Evolutionary conservation across 2,329 filamentous ascomycete species (phyloP), one percentile per base, ranked within the genome.

Genomic region (Pseudopyrenochaeta lycopersici): DNA sequence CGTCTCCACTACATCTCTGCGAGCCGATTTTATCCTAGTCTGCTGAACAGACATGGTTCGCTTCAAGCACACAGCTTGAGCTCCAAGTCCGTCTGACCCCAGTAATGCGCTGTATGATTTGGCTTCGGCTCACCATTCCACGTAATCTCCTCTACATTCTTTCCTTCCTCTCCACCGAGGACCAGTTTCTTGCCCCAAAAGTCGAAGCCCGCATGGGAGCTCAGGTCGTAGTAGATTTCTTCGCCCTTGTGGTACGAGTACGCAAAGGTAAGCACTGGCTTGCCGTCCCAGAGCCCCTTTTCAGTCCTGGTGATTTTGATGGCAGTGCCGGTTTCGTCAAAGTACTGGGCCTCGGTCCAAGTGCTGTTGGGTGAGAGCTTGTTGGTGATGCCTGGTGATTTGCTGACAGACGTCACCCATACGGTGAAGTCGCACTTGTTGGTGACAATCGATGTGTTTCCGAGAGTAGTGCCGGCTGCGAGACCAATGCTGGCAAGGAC

Each of bases 361-460:
- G 10, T 42, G 30, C 14, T 33, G 27, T 41, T 41, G 0, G 62
- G 32, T 9, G 35, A 10, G 4, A 70, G 32, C 5, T 46, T 39
- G 30, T 32, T 44, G n/a, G 47, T 56, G 35, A 46, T 29, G 32
- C 46, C 35, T 33, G 31, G 29, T 3, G 33, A 53, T 41, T 23
- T 5, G 45, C 45, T 46, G n/a, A 71, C 63, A 5, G 58, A 58
- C 12, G 64, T 63, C 12, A 68, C 47, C 42, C 53, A 73, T 38
- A 71, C 51, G 40, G 62, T 35, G 47, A 54, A 59, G 50, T 49
- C 21, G 49, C 70, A 72, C 38, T 68, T 59, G 61, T 72, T 73
- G 49, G 58, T 57, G 35, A 73, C 48, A 14, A 47, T 43, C 42
- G 64, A 46, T 7, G 48, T 45, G 31, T 55, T 58, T 23, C 62